Evolutionary conservation across 495 filamentous ascomycete species (phyloP).

Genomic region (Aspergillus cavernicola): DNA sequence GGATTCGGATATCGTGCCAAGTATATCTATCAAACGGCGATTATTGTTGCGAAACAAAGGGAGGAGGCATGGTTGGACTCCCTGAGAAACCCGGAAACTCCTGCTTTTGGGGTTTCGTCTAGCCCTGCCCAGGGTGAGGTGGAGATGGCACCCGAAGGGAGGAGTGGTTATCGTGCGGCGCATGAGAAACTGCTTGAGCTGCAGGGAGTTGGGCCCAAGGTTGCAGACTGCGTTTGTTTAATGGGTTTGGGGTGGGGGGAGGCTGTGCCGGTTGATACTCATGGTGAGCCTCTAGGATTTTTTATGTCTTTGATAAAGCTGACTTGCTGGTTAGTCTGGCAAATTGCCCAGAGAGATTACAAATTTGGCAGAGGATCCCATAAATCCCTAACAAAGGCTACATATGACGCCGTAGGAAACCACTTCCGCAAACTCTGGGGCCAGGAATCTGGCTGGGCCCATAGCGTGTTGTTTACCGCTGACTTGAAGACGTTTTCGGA

Average conservation of each 20-base stretch:
- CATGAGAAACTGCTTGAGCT: conserved; percentile 76
- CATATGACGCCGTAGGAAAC: conserved; percentile 85
- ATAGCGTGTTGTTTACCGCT: conserved; percentile 93
- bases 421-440: conserved; percentile 92
- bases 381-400: conserved; percentile 80
- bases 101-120: conserved; percentile 49
- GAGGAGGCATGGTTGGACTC: conserved; percentile 71
- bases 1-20: conserved; percentile 95
- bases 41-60: conserved; percentile 62
- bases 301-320: neutral
- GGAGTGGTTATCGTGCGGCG: conserved; percentile 71
- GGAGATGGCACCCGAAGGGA: conserved; percentile 54
- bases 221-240: conserved; percentile 92
- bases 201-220: conserved; percentile 91
- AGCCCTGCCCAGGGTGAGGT: conserved; percentile 18
- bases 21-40: conserved; percentile 82
- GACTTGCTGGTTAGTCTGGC: conserved; percentile 63
- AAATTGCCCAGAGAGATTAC: conserved; percentile 95
- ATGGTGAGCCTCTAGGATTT: conserved; percentile 50
- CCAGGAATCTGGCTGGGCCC: conserved; percentile 92
- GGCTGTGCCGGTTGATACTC: conserved; percentile 92
- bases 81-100: conserved; percentile 72
- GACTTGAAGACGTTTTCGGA: conserved; percentile 85
- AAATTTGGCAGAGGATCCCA: conserved; percentile 81
- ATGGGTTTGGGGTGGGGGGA: conserved; percentile 99